Conservation (phyloP, 2,329 filamentous ascomycete species). For the Colletotrichum sansevieriae region DNA sequence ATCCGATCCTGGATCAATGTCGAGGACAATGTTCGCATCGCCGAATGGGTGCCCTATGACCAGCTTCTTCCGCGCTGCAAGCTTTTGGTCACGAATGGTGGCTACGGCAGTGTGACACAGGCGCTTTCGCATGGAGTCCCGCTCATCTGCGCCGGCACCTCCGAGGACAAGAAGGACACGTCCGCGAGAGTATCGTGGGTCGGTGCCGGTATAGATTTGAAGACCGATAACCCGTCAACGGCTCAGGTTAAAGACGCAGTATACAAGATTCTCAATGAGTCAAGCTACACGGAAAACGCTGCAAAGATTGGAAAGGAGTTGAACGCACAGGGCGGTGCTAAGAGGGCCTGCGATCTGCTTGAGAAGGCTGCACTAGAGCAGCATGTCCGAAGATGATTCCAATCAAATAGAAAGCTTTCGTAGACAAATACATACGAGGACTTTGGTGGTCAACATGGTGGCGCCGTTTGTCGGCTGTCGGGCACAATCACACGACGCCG, state of each 20-base stretch:
- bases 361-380: slow-evolving; percentile 44
- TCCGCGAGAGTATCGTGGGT: slow-evolving; percentile 51
- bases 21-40: slow-evolving; percentile 48
- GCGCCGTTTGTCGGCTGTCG: background rate
- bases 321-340: slow-evolving; percentile 47
- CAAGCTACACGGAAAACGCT: slow-evolving; percentile 44
- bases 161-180: slow-evolving; percentile 54
- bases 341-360: slow-evolving; percentile 46
- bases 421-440: background rate
- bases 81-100: slow-evolving; percentile 54
- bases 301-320: slow-evolving; percentile 46
- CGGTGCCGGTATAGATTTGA: slow-evolving; percentile 52
- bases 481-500: background rate
- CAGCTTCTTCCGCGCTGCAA: slow-evolving; percentile 50
- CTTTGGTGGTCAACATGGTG: background rate
- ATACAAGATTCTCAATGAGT: slow-evolving; percentile 45
- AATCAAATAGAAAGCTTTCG: background rate
- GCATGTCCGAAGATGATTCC: background rate
- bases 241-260: slow-evolving; percentile 46
- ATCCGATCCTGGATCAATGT: slow-evolving; percentile 45
- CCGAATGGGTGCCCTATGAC: slow-evolving; percentile 53
- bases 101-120: slow-evolving; percentile 54
- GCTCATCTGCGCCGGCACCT: slow-evolving; percentile 53
- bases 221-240: slow-evolving; percentile 50
- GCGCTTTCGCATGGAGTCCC: slow-evolving; percentile 52